These are phyloP conservation scores for grape (Vitis vinifera) DNA, from an alignment of 164 flowering plant species.

Conservation along the genomic window DNA sequence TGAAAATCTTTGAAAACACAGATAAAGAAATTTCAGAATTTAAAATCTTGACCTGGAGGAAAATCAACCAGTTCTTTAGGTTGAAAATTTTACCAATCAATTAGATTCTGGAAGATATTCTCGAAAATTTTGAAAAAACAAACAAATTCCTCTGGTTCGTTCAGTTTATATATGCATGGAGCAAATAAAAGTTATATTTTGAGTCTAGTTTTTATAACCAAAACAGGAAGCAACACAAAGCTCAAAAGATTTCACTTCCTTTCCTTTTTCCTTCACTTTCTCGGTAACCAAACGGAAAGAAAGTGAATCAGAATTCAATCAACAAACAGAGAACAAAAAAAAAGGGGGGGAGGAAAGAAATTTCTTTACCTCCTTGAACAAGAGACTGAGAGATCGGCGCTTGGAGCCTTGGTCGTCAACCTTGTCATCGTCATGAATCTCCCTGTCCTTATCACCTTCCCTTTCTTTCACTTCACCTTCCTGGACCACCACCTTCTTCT, in stretches of 20 bases:
- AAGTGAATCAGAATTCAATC: not conserved
- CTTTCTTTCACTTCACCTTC: slow-evolving; percentile 4
- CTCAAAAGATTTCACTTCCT: not conserved
- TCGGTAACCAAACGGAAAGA: not conserved
- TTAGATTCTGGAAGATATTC: no score
- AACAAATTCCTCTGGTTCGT: no score
- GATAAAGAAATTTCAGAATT: no score
- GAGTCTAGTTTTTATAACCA: no score
- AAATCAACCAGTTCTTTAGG: no score
- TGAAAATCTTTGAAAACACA: no score
- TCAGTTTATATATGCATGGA: no score
- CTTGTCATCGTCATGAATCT: slow-evolving; percentile 12
- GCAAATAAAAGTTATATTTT: no score
- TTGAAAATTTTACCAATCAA: no score
- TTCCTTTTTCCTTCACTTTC: not conserved
- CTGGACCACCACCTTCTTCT: not conserved
- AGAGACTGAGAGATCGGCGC: slow-evolving; percentile 30
- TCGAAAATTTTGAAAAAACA: no score
- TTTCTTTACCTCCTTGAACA: slow-evolving; percentile 33
- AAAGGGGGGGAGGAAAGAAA: not conserved
- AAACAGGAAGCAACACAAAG: no score
- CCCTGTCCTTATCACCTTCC: slow-evolving; percentile 7
- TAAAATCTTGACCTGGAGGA: no score
- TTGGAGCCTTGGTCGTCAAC: slow-evolving; percentile 16
- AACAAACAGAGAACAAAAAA: not conserved